Evolutionary conservation across 805 yeast genomes (phyloP).

Genomic region (Clavispora fructus): DNA sequence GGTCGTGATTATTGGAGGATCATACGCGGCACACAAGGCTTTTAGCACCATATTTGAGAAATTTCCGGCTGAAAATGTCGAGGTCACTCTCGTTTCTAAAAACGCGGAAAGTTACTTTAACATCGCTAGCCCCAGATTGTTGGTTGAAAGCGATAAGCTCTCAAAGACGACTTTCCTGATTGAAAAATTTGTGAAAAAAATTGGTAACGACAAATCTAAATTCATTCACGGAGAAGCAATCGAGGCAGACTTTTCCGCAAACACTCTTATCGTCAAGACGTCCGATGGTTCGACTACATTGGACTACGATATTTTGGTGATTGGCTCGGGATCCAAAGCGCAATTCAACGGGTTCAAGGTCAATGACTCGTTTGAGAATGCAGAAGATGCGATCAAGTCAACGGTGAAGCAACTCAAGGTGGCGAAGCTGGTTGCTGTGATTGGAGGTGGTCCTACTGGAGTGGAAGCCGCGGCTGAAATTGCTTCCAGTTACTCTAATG

Average conservation of each 20-base stretch:
- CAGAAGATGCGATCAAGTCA: constrained; percentile 14
- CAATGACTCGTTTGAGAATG: constrained; percentile 12
- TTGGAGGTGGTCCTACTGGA: constrained; percentile 40
- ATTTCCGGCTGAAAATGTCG: constrained; percentile 1
- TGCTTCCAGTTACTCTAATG: constrained; percentile 14
- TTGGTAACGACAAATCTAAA: constrained; percentile 10
- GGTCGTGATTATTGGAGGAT: constrained; percentile 34
- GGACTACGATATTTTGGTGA: constrained; percentile 26
- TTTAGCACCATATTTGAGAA: constrained; percentile 15
- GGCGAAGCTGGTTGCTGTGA: constrained; percentile 27
- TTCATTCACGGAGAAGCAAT: constrained; percentile 23
- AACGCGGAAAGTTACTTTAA: constrained; percentile 21
- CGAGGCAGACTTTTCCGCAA: constrained; percentile 20
- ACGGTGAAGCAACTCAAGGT: constrained; percentile 12
- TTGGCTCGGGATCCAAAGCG: constrained; percentile 30
- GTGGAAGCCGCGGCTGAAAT: constrained; percentile 37
- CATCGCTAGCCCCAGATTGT: constrained; percentile 28
- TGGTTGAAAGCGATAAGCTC: constrained; percentile 20
- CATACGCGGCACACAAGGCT: constrained; percentile 28
- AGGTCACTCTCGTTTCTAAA: constrained; percentile 22
- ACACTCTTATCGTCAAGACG: constrained; percentile 12
- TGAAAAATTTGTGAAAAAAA: constrained; percentile 13
- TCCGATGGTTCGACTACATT: constrained; percentile 6
- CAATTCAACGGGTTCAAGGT: constrained; percentile 22
- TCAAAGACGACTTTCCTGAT: constrained; percentile 16